These are phyloP conservation scores for Pleurotus ostreatus DNA, from an alignment of 768 basidiomycete species.

Conservation along the genomic window DNA sequence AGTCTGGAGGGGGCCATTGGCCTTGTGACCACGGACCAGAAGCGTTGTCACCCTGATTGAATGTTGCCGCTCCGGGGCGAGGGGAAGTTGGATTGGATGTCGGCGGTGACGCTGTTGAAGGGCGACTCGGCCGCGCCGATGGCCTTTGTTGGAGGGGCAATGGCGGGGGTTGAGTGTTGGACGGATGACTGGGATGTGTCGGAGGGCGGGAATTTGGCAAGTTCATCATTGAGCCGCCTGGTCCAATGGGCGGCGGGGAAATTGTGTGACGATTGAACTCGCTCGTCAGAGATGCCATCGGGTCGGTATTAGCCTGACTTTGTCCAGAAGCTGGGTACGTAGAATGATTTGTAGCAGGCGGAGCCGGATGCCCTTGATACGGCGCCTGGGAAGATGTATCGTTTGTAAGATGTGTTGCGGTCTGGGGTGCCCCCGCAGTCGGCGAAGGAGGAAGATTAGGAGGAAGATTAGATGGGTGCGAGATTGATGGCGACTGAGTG, in stretches of 20 bases:
- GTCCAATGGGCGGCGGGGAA: constrained; percentile 16
- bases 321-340: neutral
- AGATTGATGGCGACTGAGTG: neutral
- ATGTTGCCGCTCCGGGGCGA: constrained; percentile 5
- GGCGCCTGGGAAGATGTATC: neutral
- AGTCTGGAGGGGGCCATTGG: constrained; percentile 43
- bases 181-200: constrained; percentile 7
- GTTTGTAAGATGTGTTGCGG: neutral
- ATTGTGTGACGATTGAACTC: constrained; percentile 35
- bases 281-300: constrained; percentile 28
- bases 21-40: constrained; percentile 21
- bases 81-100: constrained; percentile 4
- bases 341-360: constrained; percentile 7
- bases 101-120: constrained; percentile 7
- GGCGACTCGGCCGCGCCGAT: neutral
- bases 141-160: neutral
- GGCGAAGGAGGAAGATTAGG: neutral
- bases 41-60: constrained; percentile 2
- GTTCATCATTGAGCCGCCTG: constrained; percentile 6
- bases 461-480: neutral
- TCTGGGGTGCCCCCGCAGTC: neutral
- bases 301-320: constrained; percentile 15
- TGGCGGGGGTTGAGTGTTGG: neutral
- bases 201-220: constrained; percentile 3
- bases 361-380: neutral